A percentile compares a stretch with the other conserved stretches of the same genome.
Conservation (phyloP, 768 basidiomycete species). For the Fomitopsis serialis region DNA sequence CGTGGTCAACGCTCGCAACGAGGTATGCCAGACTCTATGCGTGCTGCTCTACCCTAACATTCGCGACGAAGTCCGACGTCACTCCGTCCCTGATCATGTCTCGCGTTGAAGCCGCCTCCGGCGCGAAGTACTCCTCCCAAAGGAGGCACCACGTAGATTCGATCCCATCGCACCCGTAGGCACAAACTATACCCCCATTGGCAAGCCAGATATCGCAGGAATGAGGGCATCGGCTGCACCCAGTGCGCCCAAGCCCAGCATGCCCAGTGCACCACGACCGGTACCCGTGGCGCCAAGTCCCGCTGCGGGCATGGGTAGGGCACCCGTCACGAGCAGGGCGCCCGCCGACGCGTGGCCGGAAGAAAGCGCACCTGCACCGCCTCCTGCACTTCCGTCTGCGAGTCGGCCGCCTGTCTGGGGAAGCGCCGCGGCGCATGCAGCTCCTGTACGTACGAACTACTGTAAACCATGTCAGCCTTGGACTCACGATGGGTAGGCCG, state of each 20-base stretch:
- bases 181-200: slow-evolving; percentile 70
- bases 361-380: slow-evolving; percentile 34
- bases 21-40: slow-evolving; percentile 43
- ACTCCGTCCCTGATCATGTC: slow-evolving; percentile 75
- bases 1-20: slow-evolving; percentile 80
- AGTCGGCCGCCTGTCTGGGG: slow-evolving; percentile 18
- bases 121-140: slow-evolving; percentile 87
- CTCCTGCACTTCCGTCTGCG: slow-evolving; percentile 27
- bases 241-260: slow-evolving; percentile 24
- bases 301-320: slow-evolving; percentile 21
- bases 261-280: slow-evolving; percentile 40
- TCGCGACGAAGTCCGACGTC: slow-evolving; percentile 66
- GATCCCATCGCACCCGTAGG: slow-evolving; percentile 84
- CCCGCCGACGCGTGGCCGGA: slow-evolving; percentile 55
- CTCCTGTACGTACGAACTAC: background rate
- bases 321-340: slow-evolving; percentile 12
- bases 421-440: slow-evolving; percentile 35
- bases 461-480: background rate
- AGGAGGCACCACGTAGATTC: slow-evolving; percentile 63
- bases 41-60: background rate
- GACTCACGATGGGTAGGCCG: slow-evolving; percentile 11
- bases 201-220: slow-evolving; percentile 63
- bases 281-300: slow-evolving; percentile 33
- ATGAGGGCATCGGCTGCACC: slow-evolving; percentile 30
- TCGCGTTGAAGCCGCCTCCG: slow-evolving; percentile 82